A percentile compares a stretch with the other conserved stretches of the same genome.
phyloP scores from a whole-genome alignment of 495 filamentous ascomycete species.

The Penicillium maclennaniae region DNA sequence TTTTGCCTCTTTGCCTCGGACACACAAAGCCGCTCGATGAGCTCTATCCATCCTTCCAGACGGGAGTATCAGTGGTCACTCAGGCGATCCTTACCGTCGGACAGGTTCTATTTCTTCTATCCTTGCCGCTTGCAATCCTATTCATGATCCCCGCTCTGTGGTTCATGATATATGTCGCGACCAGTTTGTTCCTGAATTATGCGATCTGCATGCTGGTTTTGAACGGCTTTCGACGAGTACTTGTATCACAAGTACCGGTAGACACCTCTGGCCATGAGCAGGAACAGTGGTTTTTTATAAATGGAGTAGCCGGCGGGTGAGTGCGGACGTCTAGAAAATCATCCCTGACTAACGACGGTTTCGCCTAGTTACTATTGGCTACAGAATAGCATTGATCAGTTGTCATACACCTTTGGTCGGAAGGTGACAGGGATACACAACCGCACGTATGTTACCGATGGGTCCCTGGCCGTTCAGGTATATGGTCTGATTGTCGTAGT shows the following conservation, averaged over 20 bases:
- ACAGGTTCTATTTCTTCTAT: constrained; percentile 33
- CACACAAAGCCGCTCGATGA: constrained; percentile 54
- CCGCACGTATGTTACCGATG: constrained; percentile 49
- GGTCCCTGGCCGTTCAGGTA: neutral
- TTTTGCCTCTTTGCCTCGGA: constrained; percentile 49
- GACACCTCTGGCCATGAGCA: constrained; percentile 18
- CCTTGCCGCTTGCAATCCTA: constrained; percentile 46
- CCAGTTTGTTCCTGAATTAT: constrained; percentile 45
- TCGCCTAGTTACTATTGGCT: constrained; percentile 40
- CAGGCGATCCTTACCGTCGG: constrained; percentile 48
- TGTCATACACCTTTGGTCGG: constrained; percentile 71
- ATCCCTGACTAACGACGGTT: neutral
- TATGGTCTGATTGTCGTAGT: constrained; percentile 12
- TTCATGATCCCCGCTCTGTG: constrained; percentile 48
- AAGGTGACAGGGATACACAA: constrained; percentile 81
- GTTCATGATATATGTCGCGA: constrained; percentile 34
- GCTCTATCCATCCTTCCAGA: constrained; percentile 48
- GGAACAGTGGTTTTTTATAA: constrained; percentile 40
- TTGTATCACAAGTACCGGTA: constrained; percentile 26
- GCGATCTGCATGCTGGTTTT: constrained; percentile 43
- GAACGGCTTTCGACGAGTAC: constrained; percentile 31
- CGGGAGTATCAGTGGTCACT: constrained; percentile 45
- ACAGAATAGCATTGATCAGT: constrained; percentile 64
- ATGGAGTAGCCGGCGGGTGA: constrained; percentile 36
- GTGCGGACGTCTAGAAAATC: neutral